Evolutionary conservation across 164 flowering plant genomes (phyloP), one percentile per base, ranked within the genome.

Genomic region (Malania oleifera): DNA sequence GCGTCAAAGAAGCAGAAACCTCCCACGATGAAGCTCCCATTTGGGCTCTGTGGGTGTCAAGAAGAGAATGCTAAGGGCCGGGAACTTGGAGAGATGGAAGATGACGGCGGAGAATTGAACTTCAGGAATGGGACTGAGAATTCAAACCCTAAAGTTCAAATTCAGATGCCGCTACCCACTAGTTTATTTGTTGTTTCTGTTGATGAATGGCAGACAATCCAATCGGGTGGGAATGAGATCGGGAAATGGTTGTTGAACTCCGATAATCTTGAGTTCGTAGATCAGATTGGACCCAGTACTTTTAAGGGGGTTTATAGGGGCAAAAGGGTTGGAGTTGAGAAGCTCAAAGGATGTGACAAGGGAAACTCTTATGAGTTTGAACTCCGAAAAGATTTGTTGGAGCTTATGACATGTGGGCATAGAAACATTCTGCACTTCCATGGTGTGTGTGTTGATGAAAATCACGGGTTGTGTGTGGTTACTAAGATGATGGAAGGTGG

Each of bases 11-110:
- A 75, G 75, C 83, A 87, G 0, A 89, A 77, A 60, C 37, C 70
- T 2, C 67, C 72, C 24, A 20, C 84, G 2, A 86, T 79, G 68
- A 92, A 89, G 84, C 83, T 92, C 5, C 77, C 96, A 0, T 87
- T 89, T 70, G 95, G 97, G 59, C 79, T 93, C 23, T 93, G 98
- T 70, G 98, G 98, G 29, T 93, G 96, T 61, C 96, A 92, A 69
- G 93, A 91, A 61, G 89, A 85, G 76, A 77, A 69, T 53, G 66
- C 69, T 6, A 67, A 56, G 22, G 80, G 80, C 2, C 67, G 74
- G 56, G 82, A 77, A 9, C 48, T 77, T 35, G 81, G 76, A 22
- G 91, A 79, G 57, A 65, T 69, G 31, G 88, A 82, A 3, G 85
- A 80, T 31, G 87, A 79, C 6, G 49, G 49, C 14, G 62, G 61